phyloP scores from a whole-genome alignment of 768 basidiomycete genomes.

The Trametes elegans region DNA sequence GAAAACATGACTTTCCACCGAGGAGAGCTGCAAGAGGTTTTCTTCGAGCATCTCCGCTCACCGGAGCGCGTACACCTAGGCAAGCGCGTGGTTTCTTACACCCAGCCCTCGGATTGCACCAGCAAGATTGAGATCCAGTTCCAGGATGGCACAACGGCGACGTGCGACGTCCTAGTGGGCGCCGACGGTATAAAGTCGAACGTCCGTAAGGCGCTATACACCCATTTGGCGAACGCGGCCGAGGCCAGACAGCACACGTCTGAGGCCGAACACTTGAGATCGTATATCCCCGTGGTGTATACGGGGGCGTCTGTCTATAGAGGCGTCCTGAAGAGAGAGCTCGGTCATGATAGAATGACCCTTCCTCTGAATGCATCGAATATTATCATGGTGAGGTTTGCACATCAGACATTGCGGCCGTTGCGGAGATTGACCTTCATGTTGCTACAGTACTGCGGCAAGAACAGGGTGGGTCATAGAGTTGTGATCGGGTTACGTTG shows the following conservation, averaged over 20 bases:
- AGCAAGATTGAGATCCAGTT: slow-evolving; percentile 21
- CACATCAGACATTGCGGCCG: not conserved
- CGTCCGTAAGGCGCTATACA: slow-evolving; percentile 10
- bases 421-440: not conserved
- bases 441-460: slow-evolving; percentile 8
- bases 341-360: not conserved
- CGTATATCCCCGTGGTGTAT: not conserved
- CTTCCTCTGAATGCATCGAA: not conserved
- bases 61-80: slow-evolving; percentile 14
- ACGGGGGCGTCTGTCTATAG: slow-evolving; percentile 5
- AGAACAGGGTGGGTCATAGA: slow-evolving; percentile 4
- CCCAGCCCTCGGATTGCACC: not conserved
- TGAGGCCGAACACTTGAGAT: not conserved
- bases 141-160: slow-evolving; percentile 24
- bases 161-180: slow-evolving; percentile 29
- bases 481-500: too few relatives aligned
- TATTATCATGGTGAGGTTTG: not conserved
- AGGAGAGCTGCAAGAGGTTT: slow-evolving; percentile 17
- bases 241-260: not conserved
- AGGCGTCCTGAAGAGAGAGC: not conserved
- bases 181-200: slow-evolving; percentile 27
- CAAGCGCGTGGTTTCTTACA: slow-evolving; percentile 20
- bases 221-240: slow-evolving; percentile 3
- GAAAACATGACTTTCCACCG: slow-evolving; percentile 16
- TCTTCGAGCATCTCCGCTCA: slow-evolving; percentile 13